Conservation (phyloP, 75 land plant species). For the Pseudotsuga menziesii region DNA sequence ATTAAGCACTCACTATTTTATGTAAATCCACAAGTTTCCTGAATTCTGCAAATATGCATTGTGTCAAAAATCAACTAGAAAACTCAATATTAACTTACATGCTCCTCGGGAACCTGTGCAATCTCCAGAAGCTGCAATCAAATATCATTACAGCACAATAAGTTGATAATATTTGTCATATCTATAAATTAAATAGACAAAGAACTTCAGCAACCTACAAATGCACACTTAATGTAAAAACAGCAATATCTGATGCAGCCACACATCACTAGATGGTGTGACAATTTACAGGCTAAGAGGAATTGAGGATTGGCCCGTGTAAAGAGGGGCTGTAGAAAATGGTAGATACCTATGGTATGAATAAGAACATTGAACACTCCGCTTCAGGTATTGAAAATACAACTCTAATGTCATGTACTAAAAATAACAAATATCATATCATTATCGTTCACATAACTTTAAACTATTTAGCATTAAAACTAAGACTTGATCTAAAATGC, state of each 20-base stretch:
- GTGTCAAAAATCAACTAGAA: too few relatives aligned
- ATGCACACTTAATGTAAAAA: not conserved
- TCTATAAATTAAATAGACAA: not conserved
- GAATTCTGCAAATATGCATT: not conserved
- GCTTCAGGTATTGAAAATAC: not conserved
- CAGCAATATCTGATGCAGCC: not conserved
- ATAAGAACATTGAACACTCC: not conserved
- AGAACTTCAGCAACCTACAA: not conserved
- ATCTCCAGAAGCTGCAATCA: conserved; percentile 92
- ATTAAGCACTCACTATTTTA: not conserved
- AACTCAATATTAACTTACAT: conserved; percentile 49
- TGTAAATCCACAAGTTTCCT: not conserved
- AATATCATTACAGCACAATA: conserved; percentile 1
- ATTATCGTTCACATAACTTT: not conserved
- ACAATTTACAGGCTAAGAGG: not conserved
- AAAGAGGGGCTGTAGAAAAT: not conserved
- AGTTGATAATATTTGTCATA: conserved; percentile 2
- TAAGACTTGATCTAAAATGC: not conserved
- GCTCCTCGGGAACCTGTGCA: conserved; percentile 95
- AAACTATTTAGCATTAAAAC: not conserved
- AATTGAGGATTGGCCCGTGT: not conserved
- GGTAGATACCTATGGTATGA: not conserved
- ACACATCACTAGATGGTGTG: not conserved
- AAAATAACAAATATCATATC: not conserved
- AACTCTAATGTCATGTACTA: not conserved